phyloP scores from a whole-genome alignment of 2,329 filamentous ascomycete species.

The Orbilia oligospora region DNA sequence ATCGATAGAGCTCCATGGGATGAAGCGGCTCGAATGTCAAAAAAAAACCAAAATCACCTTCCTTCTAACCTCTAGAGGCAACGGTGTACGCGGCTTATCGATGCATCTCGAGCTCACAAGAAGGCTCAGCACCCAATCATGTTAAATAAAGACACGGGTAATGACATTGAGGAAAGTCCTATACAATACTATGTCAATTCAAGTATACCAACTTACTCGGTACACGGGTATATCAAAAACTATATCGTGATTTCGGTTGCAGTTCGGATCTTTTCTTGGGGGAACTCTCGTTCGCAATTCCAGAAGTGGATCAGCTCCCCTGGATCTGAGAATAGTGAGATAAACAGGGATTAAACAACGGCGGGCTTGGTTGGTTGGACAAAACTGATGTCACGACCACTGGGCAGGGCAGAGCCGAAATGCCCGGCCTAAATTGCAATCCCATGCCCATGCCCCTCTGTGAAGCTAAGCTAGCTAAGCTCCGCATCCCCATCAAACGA shows the following conservation, averaged over 20 bases:
- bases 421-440: slow-evolving; percentile 46
- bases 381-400: slow-evolving; percentile 51
- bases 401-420: slow-evolving; percentile 57
- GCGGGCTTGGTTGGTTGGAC: slow-evolving; percentile 54
- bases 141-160: slow-evolving; percentile 49
- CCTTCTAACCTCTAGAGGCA: slow-evolving; percentile 25
- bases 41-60: slow-evolving; percentile 35
- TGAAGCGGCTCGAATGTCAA: slow-evolving; percentile 36
- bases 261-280: slow-evolving; percentile 55
- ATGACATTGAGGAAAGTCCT: neutral
- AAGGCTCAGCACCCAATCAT: slow-evolving; percentile 57
- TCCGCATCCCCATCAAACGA: slow-evolving; percentile 48
- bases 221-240: neutral
- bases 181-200: neutral
- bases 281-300: slow-evolving; percentile 60
- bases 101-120: slow-evolving; percentile 47
- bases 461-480: slow-evolving; percentile 61
- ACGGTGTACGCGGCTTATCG: slow-evolving; percentile 30
- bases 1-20: slow-evolving; percentile 60
- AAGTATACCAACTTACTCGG: no score
- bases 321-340: slow-evolving; percentile 43
- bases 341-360: slow-evolving; percentile 45
- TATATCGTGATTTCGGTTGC: slow-evolving; percentile 55
- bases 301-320: slow-evolving; percentile 24
- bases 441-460: neutral